Percentiles rank a stretch among this genome's conserved stretches.
phyloP scores from a whole-genome alignment of 2,329 filamentous ascomycete genomes.

The Niveomyces coronatus region DNA sequence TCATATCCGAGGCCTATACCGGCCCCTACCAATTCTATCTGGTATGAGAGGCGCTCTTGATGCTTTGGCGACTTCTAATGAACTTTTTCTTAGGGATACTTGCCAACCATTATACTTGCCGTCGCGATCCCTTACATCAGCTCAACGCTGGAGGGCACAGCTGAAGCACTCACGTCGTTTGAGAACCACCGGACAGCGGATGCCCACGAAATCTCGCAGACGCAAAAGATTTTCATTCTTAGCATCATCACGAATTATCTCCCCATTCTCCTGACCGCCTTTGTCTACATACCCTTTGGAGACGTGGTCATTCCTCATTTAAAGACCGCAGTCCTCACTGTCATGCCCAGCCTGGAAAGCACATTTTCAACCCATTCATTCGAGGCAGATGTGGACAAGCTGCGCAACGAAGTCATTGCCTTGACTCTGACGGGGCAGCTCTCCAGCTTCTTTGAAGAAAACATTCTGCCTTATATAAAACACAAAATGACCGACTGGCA shows the following conservation, averaged over 20 bases:
- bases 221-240: conserved; percentile 65
- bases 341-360: conserved; percentile 32
- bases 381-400: conserved; percentile 52
- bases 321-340: conserved; percentile 45
- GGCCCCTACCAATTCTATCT: conserved; percentile 57
- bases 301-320: conserved; percentile 56
- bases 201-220: conserved; percentile 57
- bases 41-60: conserved; percentile 27
- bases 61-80: neutral
- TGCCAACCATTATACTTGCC: conserved; percentile 62
- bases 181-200: conserved; percentile 69
- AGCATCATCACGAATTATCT: conserved; percentile 76
- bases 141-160: conserved; percentile 50
- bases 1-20: conserved; percentile 64
- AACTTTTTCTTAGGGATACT: conserved; percentile 44
- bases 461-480: conserved; percentile 59
- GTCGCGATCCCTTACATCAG: conserved; percentile 55
- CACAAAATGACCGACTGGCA: conserved; percentile 42
- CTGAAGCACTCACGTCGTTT: conserved; percentile 53
- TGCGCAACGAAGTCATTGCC: conserved; percentile 65
- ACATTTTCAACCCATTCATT: conserved; percentile 47
- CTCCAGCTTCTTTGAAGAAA: conserved; percentile 61
- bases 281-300: conserved; percentile 70
- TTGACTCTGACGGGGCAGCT: conserved; percentile 64
- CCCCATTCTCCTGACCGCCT: conserved; percentile 65